Evolutionary conservation across 2,329 filamentous ascomycete species (phyloP).

Genomic region (Epichloe gansuensis): DNA sequence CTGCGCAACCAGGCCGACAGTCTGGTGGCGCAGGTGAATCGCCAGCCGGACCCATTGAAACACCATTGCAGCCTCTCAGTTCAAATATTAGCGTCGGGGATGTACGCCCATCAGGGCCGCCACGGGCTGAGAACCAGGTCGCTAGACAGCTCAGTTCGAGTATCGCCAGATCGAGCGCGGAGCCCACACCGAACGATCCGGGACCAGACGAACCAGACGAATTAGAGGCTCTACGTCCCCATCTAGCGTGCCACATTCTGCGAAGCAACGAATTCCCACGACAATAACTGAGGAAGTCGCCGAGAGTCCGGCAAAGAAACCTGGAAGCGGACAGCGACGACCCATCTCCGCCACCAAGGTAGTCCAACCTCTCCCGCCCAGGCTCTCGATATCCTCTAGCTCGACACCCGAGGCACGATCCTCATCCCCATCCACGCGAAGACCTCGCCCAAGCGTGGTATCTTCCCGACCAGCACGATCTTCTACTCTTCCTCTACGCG

Average conservation of each 20-base stretch:
- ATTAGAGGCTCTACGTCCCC: conserved; percentile 6
- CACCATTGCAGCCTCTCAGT: not conserved
- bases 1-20: not conserved
- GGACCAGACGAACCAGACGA: not conserved
- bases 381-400: not conserved
- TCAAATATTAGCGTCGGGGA: not conserved
- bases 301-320: conserved; percentile 41
- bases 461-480: not conserved
- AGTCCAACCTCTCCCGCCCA: not conserved
- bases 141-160: conserved; percentile 6
- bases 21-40: not conserved
- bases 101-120: not conserved
- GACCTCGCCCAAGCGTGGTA: conserved; percentile 25
- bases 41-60: not conserved
- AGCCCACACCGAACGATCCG: not conserved
- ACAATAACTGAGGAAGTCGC: conserved; percentile 13
- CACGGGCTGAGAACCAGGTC: not conserved
- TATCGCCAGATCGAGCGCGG: conserved; percentile 1
- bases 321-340: conserved; percentile 41
- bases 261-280: conserved; percentile 6
- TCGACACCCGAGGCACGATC: conserved; percentile 10
- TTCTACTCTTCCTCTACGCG: not conserved
- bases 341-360: conserved; percentile 21
- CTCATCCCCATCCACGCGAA: conserved; percentile 32
- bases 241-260: conserved; percentile 3